Evolutionary conservation across 345 rosid species (phyloP).

Genomic region (Angophora floribunda): DNA sequence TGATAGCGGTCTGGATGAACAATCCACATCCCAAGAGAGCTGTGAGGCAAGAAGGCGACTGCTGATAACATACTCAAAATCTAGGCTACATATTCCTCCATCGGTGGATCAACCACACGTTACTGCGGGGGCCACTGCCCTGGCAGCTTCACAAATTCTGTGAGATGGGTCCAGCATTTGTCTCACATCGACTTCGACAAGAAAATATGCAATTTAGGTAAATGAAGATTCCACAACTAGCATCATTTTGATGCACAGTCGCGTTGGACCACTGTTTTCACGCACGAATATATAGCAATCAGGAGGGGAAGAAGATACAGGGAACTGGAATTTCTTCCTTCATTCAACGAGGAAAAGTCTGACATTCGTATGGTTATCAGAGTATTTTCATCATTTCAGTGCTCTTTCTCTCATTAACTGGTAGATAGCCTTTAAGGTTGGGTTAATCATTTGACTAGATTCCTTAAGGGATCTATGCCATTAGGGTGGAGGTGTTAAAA

Average conservation of each 20-base stretch:
- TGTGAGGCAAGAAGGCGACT: not conserved
- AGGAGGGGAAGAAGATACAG: not conserved
- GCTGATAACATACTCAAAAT: not conserved
- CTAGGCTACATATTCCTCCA: not conserved
- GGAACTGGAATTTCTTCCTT: not conserved
- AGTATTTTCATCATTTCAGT: not conserved
- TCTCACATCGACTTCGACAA: not conserved
- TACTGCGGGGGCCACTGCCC: not conserved
- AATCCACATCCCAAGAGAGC: not conserved
- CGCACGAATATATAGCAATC: not conserved
- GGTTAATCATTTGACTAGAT: not conserved
- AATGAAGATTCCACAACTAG: not conserved
- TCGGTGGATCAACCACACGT: not conserved
- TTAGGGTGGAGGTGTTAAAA: not conserved
- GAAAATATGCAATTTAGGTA: not conserved
- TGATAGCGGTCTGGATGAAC: not conserved
- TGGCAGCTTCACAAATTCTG: not conserved
- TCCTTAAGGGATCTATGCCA: not conserved
- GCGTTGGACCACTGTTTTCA: not conserved
- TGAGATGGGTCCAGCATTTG: not conserved
- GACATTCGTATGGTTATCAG: not conserved
- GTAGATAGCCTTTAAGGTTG: not conserved
- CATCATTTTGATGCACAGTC: not conserved
- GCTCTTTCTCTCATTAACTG: not conserved
- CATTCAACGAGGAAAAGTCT: not conserved